Evolutionary conservation across 1,139 yeast genomes (phyloP).

Genomic region (Cylindricascospora bacillispora): DNA sequence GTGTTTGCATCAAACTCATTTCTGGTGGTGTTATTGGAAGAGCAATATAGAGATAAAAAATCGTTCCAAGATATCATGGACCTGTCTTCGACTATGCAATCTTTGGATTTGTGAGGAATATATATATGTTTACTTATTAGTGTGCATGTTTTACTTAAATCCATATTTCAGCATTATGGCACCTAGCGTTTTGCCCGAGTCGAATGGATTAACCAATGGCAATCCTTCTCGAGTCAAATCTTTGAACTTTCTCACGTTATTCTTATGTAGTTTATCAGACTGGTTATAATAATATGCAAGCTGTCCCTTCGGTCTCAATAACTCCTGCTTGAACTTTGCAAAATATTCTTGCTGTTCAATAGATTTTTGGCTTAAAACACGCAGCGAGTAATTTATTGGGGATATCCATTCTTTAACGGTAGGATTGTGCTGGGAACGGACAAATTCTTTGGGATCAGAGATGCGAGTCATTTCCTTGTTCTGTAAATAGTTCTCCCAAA

Average conservation of each 20-base stretch:
- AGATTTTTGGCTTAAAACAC: conserved; percentile 6
- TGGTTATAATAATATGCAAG: conserved; percentile 9
- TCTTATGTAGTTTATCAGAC: conserved; percentile 9
- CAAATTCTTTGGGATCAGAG: background rate
- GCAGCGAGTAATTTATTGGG: conserved; percentile 10
- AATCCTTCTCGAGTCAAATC: conserved; percentile 10
- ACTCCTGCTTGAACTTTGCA: conserved; percentile 8
- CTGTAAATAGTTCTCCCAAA: conserved; percentile 19
- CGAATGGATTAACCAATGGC: conserved; percentile 14
- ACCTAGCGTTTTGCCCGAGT: conserved; percentile 6
- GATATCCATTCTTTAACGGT: conserved; percentile 11
- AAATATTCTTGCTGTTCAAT: conserved; percentile 6
- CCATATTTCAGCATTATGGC: no score
- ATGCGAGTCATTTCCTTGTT: conserved; percentile 4
- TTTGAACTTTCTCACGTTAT: conserved; percentile 10
- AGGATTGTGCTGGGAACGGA: background rate
- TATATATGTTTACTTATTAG: background rate
- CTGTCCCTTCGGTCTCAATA: conserved; percentile 7
- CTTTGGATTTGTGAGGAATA: background rate
- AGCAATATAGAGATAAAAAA: background rate
- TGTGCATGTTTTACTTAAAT: no score
- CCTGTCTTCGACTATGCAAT: background rate
- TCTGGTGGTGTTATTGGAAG: background rate
- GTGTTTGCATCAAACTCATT: background rate
- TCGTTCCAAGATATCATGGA: background rate